A percentile compares a stretch with the other conserved stretches of the same genome.
These are phyloP conservation scores for Brassica hybrid DNA, from an alignment of 441 rosid genomes.

Conservation along the genomic window DNA sequence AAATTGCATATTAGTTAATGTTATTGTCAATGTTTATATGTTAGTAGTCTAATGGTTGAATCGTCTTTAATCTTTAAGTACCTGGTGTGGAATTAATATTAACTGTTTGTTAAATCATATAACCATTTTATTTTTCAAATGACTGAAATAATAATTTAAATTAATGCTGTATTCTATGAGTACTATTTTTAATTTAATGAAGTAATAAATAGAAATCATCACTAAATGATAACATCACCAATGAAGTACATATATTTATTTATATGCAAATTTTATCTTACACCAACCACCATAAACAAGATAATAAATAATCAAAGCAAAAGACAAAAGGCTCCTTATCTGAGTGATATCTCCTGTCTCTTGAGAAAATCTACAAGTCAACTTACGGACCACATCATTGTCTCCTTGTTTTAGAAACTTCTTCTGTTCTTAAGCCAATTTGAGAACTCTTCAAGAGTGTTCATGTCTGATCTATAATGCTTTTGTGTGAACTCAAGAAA, in stretches of 20 bases:
- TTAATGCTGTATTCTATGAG: background rate
- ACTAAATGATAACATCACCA: background rate
- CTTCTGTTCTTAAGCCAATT: constrained; percentile 47
- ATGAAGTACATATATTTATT: constrained; percentile 6
- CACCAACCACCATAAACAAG: constrained; percentile 4
- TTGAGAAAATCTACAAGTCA: constrained; percentile 22
- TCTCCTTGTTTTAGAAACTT: constrained; percentile 32
- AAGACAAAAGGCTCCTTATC: constrained; percentile 8
- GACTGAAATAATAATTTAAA: background rate
- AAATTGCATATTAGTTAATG: background rate
- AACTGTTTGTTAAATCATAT: too few relatives aligned
- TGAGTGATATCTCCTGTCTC: constrained; percentile 2
- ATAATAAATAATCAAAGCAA: background rate
- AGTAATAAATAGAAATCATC: background rate
- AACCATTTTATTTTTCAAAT: too few relatives aligned
- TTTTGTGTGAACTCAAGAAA: too few relatives aligned
- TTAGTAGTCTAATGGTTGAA: background rate
- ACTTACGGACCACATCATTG: constrained; percentile 26
- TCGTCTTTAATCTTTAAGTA: background rate
- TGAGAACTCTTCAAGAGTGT: constrained; percentile 55
- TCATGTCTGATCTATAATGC: too few relatives aligned
- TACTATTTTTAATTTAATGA: background rate
- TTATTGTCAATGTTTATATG: background rate
- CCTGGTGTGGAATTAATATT: too few relatives aligned
- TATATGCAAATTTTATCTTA: constrained; percentile 11